These are phyloP conservation scores for Arabidopsis thaliana DNA, from an alignment of 345 rosid species.

Conservation along the genomic window TAIR10.1 NC_003076.8:863001-863500, in stretches of 20 bases:
- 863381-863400: background rate
- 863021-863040: background rate
- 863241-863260: constrained; percentile 96
- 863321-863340: background rate
- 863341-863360: background rate
- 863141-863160: constrained; percentile 93
- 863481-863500: background rate
- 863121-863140: constrained; percentile 81
- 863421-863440: too few species aligned
- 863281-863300: background rate
- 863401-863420: too few species aligned
- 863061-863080: constrained; percentile 2
- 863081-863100: background rate
- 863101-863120: background rate
- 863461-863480: background rate
- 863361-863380: background rate
- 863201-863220: constrained; percentile 77
- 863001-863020: background rate
- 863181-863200: constrained; percentile 69
- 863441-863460: too few species aligned
- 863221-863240: constrained; percentile 87
- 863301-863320: background rate
- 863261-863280: constrained; percentile 69
- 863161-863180: constrained; percentile 85
- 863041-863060: constrained; percentile 8